Evolutionary conservation across 2,329 filamentous ascomycete genomes (phyloP).

Genomic region (Colletotrichum eleusines): DNA sequence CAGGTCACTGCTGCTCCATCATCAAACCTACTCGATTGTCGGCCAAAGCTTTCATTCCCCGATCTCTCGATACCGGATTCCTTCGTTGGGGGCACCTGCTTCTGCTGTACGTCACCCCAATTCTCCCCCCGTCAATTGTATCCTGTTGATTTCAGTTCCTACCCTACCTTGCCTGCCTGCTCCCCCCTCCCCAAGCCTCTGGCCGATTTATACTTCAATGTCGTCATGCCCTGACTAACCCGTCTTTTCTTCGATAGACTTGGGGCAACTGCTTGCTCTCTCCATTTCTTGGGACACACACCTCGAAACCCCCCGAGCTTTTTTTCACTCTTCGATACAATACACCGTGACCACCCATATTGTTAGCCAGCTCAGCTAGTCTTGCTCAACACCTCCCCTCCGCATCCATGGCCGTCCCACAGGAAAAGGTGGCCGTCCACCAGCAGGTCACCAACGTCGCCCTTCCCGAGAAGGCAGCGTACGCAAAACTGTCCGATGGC

Average conservation of each 20-base stretch:
- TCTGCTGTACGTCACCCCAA: slow-evolving; percentile 29
- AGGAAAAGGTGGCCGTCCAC: slow-evolving; percentile 33
- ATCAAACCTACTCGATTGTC: slow-evolving; percentile 11
- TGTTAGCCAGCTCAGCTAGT: slow-evolving; percentile 13
- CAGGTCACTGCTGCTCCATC: slow-evolving; percentile 16
- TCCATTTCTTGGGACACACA: slow-evolving; percentile 14
- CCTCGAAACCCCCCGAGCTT: background rate
- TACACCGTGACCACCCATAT: slow-evolving; percentile 8
- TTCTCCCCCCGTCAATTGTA: slow-evolving; percentile 12
- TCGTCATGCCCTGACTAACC: slow-evolving; percentile 34
- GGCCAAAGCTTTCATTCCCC: slow-evolving; percentile 11
- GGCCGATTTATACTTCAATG: slow-evolving; percentile 25
- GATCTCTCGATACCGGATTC: background rate
- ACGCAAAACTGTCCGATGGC: slow-evolving; percentile 22
- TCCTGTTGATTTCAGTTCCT: slow-evolving; percentile 27
- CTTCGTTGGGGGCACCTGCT: background rate
- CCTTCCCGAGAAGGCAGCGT: slow-evolving; percentile 37
- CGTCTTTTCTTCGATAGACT: slow-evolving; percentile 20
- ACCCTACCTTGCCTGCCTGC: slow-evolving; percentile 5
- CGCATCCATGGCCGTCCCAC: slow-evolving; percentile 26
- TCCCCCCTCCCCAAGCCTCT: slow-evolving; percentile 11
- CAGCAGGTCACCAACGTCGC: slow-evolving; percentile 23
- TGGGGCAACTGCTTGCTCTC: slow-evolving; percentile 14
- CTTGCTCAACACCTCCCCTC: background rate
- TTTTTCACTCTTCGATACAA: background rate